Evolutionary conservation across 2,329 filamentous ascomycete genomes (phyloP).

Genomic region (Ophiostoma fasciatum): DNA sequence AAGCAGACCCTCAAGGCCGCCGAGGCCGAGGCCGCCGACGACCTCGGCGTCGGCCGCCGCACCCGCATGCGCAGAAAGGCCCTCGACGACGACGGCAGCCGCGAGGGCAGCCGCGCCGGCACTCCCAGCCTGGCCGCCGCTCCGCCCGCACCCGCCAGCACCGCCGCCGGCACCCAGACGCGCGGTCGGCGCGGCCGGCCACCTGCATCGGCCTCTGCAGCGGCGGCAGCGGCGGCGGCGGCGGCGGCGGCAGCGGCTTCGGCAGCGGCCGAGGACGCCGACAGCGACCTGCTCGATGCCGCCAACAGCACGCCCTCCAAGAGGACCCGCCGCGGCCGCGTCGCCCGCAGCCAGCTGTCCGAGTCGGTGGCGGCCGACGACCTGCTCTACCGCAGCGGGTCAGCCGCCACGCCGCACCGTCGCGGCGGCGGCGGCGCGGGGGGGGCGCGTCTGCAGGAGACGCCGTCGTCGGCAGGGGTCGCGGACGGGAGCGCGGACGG

Average conservation of each 20-base stretch:
- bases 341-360: conserved; percentile 10
- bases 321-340: conserved; percentile 9
- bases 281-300: not conserved
- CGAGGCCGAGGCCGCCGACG: conserved; percentile 30
- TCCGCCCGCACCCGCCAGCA: conserved; percentile 6
- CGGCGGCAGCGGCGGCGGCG: not conserved
- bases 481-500: too few species aligned
- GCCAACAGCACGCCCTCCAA: conserved; percentile 1
- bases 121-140: conserved; percentile 28
- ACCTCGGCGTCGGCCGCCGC: conserved; percentile 35
- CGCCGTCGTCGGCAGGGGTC: not conserved
- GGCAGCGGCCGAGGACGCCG: not conserved
- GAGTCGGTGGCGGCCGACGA: conserved; percentile 10
- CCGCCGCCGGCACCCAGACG: not conserved
- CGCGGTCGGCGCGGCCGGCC: conserved; percentile 4
- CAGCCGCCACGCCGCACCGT: not conserved
- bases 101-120: conserved; percentile 35
- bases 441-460: not conserved
- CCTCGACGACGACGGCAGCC: conserved; percentile 35
- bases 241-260: not conserved
- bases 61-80: conserved; percentile 34
- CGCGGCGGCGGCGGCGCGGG: not conserved
- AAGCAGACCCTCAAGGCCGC: conserved; percentile 44
- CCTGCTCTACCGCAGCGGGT: not conserved
- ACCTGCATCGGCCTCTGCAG: not conserved